A percentile compares a stretch with the other conserved stretches of the same genome.
Evolutionary conservation across 129 eudicot species (phyloP).

Genomic region (Pittosporum tobira): DNA sequence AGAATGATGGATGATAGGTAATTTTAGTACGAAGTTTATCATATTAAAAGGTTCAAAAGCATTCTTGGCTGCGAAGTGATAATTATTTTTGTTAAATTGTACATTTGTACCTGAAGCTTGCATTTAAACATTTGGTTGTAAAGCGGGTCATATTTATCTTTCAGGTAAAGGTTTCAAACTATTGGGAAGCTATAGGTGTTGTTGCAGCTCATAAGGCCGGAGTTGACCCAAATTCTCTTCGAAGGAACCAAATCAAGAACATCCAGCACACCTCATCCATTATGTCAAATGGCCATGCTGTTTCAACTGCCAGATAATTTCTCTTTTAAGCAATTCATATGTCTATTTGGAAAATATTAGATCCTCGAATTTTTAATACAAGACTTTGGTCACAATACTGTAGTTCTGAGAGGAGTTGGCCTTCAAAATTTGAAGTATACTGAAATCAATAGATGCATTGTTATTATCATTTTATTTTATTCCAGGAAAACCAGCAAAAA

Average conservation of each 20-base stretch:
- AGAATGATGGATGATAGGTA: no score
- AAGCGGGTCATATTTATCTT: conserved; percentile 4
- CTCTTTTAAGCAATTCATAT: conserved; percentile 7
- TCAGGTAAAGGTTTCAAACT: conserved; percentile 85
- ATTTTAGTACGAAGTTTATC: no score
- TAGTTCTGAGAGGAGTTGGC: neutral
- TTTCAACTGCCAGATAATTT: conserved; percentile 22
- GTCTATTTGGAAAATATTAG: neutral
- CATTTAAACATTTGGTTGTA: neutral
- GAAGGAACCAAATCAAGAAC: conserved; percentile 61
- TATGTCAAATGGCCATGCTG: conserved; percentile 34
- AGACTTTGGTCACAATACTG: neutral
- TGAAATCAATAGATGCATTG: neutral
- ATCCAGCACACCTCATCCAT: conserved; percentile 23
- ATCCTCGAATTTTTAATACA: neutral
- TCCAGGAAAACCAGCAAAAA: no score
- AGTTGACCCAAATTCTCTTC: conserved; percentile 71
- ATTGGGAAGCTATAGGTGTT: conserved; percentile 97
- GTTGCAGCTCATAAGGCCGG: conserved; percentile 96
- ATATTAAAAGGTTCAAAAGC: no score
- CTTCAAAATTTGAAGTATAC: neutral
- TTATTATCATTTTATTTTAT: no score
- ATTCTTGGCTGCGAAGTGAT: neutral
- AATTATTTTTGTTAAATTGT: neutral
- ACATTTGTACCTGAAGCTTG: neutral